Evolutionary conservation across 106 monocot genomes (phyloP).

Genomic region (Allium sativum): DNA sequence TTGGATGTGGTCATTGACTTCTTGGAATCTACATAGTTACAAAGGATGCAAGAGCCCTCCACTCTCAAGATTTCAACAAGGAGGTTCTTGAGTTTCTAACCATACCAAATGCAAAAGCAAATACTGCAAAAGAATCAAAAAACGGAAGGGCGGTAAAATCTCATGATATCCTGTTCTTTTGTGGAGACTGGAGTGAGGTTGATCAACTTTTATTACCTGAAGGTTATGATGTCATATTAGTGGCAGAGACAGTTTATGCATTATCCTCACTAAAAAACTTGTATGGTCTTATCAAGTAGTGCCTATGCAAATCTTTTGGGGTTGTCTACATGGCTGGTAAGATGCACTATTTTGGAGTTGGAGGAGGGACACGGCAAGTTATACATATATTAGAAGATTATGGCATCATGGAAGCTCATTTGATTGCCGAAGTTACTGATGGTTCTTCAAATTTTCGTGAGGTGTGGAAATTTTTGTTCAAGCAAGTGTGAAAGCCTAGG

Average conservation of each 20-base stretch:
- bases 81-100: conserved; percentile 75
- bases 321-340: conserved; percentile 88
- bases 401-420: conserved; percentile 41
- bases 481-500: conserved; percentile 9
- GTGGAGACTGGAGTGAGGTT: conserved; percentile 94
- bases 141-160: neutral
- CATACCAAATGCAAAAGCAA: conserved; percentile 67
- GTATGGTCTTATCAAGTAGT: conserved; percentile 79
- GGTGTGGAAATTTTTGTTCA: conserved; percentile 77
- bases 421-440: conserved; percentile 83
- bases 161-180: conserved; percentile 47
- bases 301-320: conserved; percentile 36
- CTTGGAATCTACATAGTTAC: conserved; percentile 67
- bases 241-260: conserved; percentile 88
- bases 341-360: conserved; percentile 97
- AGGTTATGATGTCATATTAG: conserved; percentile 85
- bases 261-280: conserved; percentile 48
- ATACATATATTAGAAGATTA: conserved; percentile 57
- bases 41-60: conserved; percentile 63
- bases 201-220: conserved; percentile 47
- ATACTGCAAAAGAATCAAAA: conserved; percentile 21
- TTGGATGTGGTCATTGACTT: conserved; percentile 96
- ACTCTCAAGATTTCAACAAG: conserved; percentile 95
- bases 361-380: conserved; percentile 95
- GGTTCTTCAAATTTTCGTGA: conserved; percentile 94